A percentile compares a stretch with the other conserved stretches of the same genome.
phyloP scores from a whole-genome alignment of 1,284 basidiomycete genomes.

The Rhodotorula sp. region DNA sequence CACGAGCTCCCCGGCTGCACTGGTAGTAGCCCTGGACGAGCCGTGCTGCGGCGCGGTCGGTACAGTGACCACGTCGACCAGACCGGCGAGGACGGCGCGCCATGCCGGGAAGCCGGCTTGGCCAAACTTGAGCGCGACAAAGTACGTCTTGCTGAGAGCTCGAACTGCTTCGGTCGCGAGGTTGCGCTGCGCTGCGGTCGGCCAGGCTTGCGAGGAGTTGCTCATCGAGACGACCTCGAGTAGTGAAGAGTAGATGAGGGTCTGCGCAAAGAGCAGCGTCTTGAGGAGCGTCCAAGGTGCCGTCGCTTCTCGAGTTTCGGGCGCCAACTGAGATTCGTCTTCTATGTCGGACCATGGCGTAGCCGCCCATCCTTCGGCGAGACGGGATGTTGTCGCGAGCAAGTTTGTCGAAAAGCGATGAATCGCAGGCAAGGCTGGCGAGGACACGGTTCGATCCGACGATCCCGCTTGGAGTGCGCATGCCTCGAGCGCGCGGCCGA shows the following conservation, averaged over 20 bases:
- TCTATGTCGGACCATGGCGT: conserved; percentile 37
- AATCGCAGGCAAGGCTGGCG: conserved; percentile 15
- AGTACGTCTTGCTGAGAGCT: conserved; percentile 38
- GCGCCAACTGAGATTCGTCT: conserved; percentile 23
- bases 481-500: conserved; percentile 40
- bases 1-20: conserved; percentile 26
- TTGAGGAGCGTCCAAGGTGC: conserved; percentile 44
- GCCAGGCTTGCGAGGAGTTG: not conserved
- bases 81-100: conserved; percentile 38
- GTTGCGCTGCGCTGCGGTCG: conserved; percentile 24
- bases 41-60: not conserved
- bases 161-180: conserved; percentile 36
- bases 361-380: conserved; percentile 31
- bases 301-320: conserved; percentile 27
- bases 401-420: conserved; percentile 12
- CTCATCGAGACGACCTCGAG: conserved; percentile 30
- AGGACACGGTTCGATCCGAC: not conserved
- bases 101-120: conserved; percentile 42
- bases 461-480: conserved; percentile 12
- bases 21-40: not conserved
- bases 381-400: conserved; percentile 10
- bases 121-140: conserved; percentile 42
- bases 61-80: conserved; percentile 37
- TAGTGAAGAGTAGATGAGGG: conserved; percentile 41
- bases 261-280: conserved; percentile 42